Percentiles rank a stretch among this genome's conserved stretches.
These are phyloP conservation scores for Phellinidium pouzarii DNA, from an alignment of 1,284 basidiomycete species.

Conservation along the genomic window DNA sequence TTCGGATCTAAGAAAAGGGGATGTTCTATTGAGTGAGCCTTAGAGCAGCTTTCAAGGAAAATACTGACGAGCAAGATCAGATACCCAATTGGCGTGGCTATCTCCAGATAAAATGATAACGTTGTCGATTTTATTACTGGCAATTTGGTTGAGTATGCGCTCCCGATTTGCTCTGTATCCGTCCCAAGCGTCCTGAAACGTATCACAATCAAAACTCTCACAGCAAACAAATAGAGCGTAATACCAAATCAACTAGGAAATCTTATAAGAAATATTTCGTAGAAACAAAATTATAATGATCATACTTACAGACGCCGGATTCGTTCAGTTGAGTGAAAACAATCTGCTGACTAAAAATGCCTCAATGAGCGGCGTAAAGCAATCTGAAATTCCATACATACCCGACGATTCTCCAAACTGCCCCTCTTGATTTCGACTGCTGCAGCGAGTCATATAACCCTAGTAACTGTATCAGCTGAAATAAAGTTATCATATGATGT, in stretches of 20 bases:
- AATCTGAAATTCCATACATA: constrained; percentile 23
- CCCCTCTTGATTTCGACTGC: constrained; percentile 42
- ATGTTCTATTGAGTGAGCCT: no score
- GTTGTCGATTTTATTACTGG: constrained; percentile 49
- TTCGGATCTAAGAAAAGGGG: constrained; percentile 41
- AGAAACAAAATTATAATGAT: not conserved
- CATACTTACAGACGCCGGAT: constrained; percentile 32
- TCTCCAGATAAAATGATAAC: constrained; percentile 57
- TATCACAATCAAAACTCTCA: constrained; percentile 16
- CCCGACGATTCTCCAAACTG: constrained; percentile 55
- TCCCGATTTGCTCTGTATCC: constrained; percentile 54
- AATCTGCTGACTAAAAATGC: constrained; percentile 42
- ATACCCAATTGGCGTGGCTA: constrained; percentile 61
- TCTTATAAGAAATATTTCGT: constrained; percentile 3
- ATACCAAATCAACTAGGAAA: constrained; percentile 18
- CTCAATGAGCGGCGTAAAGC: no score
- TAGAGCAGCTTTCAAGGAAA: not conserved
- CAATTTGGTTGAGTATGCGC: constrained; percentile 51
- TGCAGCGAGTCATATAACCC: constrained; percentile 49
- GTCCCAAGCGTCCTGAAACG: constrained; percentile 51
- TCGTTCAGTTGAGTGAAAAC: constrained; percentile 46
- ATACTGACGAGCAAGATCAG: constrained; percentile 46
- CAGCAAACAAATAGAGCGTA: not conserved
- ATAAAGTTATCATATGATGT: not conserved
- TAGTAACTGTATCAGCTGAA: constrained; percentile 20